Base-by-base conservation (phyloP, 352 stramenopile genomes). In the Globisporangium viniferum region DNA sequence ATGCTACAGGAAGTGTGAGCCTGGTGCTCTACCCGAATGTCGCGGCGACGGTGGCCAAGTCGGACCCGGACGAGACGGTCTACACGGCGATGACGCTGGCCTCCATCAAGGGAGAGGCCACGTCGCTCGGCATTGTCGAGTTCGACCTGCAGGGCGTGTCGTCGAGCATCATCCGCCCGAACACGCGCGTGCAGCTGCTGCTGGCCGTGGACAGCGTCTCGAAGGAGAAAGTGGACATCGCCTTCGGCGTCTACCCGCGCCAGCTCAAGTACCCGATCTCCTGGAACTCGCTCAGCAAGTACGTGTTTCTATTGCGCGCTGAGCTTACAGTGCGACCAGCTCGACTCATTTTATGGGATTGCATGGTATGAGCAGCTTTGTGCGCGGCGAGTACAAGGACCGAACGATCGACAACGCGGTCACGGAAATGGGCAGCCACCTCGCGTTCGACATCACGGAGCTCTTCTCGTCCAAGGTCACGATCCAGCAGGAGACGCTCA, bases 371-470 rank as follows among this genome's bases (percentile, higher is more conserved):
- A 22, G 15, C 22, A 75, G 64, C 55, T 79, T 82, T 60, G 57
- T 70, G 29, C 56, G 55, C 2, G 64, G 64, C 64, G 67, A 80
- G 22, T 92, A 85, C 70, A 73, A 63, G 24, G 56, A 88, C 20
- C 73, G 79, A 33, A 69, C 88, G 59, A 78, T 92, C 68, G 80
- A 92, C 73, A 81, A 76, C 55, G 81, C 77, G 12, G 46, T 61
- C 9, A 77, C 80, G 3, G 73, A 81, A 54, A 70, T 92, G 39
- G 85, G 87, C 49, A 90, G 74, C 49, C 80, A 91, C 69, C 66
- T 93, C 54, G 72, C 76, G 22, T 93, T 93, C 66, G 87, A 95
- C 69, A 90, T 95, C 73, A 95, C 87, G 3, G 87, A 95, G 60
- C 71, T 91, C 24, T 86, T 93, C 27, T 70, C 81, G 22, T 67